A percentile compares a stretch with the other conserved stretches of the same genome.
These are phyloP conservation scores for Colletotrichum sp. DNA, from an alignment of 2,329 filamentous ascomycete genomes.

Conservation along the genomic window DNA sequence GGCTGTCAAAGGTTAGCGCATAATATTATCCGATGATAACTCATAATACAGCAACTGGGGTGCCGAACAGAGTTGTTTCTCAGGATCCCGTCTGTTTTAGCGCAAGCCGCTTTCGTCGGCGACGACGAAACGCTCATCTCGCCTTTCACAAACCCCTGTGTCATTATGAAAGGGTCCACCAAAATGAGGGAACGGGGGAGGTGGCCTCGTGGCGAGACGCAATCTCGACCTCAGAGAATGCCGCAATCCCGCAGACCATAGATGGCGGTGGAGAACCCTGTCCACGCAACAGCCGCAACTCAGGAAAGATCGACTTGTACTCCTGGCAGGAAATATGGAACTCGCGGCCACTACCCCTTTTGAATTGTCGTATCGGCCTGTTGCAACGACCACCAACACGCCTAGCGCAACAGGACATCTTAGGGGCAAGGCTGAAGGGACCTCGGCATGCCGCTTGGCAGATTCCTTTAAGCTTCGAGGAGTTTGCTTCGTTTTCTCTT, in stretches of 20 bases:
- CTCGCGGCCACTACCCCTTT: background rate
- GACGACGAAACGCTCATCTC: background rate
- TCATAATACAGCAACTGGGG: background rate
- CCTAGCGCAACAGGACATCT: background rate
- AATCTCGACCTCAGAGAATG: background rate
- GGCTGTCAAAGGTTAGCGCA: background rate
- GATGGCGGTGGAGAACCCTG: background rate
- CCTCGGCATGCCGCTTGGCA: background rate
- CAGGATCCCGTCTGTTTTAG: background rate
- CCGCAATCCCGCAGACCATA: background rate
- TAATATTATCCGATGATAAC: background rate
- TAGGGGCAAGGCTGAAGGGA: background rate
- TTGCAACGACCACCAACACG: background rate
- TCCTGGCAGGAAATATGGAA: background rate
- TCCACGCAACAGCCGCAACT: background rate
- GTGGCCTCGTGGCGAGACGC: background rate
- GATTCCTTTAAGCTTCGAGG: background rate
- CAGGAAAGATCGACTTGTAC: background rate
- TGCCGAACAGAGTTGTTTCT: background rate
- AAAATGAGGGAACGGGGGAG: background rate
- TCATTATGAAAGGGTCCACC: background rate
- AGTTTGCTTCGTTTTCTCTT: background rate
- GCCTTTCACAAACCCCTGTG: background rate
- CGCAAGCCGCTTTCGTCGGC: background rate
- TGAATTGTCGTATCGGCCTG: background rate